phyloP scores from a whole-genome alignment of 2,329 filamentous ascomycete species.

The Tolypocladium amazonense region DNA sequence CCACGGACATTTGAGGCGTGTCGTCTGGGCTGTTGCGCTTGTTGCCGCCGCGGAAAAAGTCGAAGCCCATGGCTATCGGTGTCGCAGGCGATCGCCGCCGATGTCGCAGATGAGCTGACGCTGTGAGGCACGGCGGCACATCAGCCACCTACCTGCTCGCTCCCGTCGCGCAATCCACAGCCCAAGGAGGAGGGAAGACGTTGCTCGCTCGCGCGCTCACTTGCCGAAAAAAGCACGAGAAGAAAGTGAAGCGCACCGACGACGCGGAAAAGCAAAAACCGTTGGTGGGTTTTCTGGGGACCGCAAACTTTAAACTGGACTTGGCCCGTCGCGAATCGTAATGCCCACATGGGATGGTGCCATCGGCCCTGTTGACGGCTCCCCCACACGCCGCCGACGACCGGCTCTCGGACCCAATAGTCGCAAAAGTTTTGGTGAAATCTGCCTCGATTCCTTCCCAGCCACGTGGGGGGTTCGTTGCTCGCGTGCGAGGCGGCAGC shows the following conservation, averaged over 20 bases:
- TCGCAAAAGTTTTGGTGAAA: neutral
- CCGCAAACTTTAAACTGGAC: neutral
- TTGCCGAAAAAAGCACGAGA: neutral
- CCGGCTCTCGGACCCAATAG: neutral
- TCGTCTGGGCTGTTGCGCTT: neutral
- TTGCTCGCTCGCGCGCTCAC: neutral
- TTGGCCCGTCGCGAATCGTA: neutral
- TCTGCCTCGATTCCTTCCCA: no score
- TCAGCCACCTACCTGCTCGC: neutral
- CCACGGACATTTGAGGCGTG: neutral
- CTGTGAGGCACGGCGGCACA: neutral
- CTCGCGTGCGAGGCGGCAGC: neutral
- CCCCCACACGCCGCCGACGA: neutral
- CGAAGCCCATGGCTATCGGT: neutral
- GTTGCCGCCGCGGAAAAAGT: neutral
- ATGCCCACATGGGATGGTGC: slow-evolving; percentile 1
- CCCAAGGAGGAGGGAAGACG: neutral
- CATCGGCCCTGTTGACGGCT: neutral
- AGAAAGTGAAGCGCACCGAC: neutral
- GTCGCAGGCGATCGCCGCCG: neutral
- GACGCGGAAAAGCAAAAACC: neutral
- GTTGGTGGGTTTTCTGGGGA: neutral
- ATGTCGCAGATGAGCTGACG: neutral
- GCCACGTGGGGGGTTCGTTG: no score
- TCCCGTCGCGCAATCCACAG: neutral